Evolutionary conservation across 2,329 filamentous ascomycete genomes (phyloP), one percentile per base, ranked within the genome.

Genomic region (Trichoderma atrobrunneum): DNA sequence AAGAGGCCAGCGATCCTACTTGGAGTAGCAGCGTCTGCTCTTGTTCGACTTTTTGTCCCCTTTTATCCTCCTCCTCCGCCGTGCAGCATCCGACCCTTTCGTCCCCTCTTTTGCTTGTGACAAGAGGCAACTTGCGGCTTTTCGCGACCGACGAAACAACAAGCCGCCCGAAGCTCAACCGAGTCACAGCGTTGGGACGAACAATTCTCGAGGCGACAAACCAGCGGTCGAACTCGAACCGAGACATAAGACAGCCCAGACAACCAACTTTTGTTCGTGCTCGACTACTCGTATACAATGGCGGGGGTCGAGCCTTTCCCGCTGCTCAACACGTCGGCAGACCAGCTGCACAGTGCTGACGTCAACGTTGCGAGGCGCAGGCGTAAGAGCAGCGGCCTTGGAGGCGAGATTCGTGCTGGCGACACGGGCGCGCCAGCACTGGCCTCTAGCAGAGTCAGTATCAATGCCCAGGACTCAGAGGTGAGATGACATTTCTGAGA

Each of bases 381-480:
- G 75, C 85, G 87, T 74, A 88, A 88, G 82, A 88, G 87, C 73
- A 89, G 87, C 79, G 84, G 83, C 39, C 81, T 89, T 54, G 86
- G 86, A 74, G 82, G 82, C 72, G 86, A 88, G 68, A 84, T 88
- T 73, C 85, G 84, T 63, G 84, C 85, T 59, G 87, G 87, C 74
- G 87, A 89, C 76, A 89, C 86, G 28, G 87, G 87, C 73, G 86
- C 85, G 48, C 87, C 87, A 21, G 86, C 86, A 66, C 79, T 89
- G 75, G 85, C 87, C 72, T 85, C 87, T 30, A 87, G 85, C 75
- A 82, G 85, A 54, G 84, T 85, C 74, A 86, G 84, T 76, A 80
- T 87, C 63, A 76, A 76, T 67, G 77, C 76, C 72, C 76, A 77
- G 57, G 71, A 72, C 61, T 74, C 74, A 1, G 68, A 69, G 68